Conservation (phyloP, 768 basidiomycete species). For the Auriscalpium microsporum region DNA sequence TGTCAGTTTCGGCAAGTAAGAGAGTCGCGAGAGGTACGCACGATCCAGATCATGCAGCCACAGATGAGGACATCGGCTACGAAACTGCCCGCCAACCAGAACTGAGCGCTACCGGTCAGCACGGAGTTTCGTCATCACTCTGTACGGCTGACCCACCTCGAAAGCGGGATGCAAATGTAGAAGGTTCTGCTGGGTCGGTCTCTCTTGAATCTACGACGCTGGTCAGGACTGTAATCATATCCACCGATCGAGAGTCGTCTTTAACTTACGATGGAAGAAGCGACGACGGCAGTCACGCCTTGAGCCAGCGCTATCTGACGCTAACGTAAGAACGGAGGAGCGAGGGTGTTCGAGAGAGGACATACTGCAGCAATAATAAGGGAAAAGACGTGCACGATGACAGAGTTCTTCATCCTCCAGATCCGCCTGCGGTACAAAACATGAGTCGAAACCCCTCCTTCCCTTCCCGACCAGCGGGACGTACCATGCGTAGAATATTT, state of each 20-base stretch:
- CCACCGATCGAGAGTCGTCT: background rate
- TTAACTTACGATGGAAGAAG: background rate
- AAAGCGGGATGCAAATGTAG: background rate
- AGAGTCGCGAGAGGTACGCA: conserved; percentile 5
- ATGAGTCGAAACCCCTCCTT: background rate
- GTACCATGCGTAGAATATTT: background rate
- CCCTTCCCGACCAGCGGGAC: background rate
- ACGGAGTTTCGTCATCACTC: background rate
- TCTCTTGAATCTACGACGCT: background rate
- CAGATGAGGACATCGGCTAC: conserved; percentile 21
- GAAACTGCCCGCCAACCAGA: conserved; percentile 21
- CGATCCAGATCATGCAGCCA: conserved; percentile 19
- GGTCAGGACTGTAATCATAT: too few relatives aligned
- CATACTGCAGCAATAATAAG: background rate
- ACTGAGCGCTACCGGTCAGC: conserved; percentile 1
- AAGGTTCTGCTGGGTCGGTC: background rate
- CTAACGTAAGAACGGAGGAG: too few relatives aligned
- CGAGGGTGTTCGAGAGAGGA: too few relatives aligned
- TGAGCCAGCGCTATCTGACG: background rate
- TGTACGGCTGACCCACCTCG: background rate
- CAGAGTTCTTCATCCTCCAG: background rate
- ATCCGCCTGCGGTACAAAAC: background rate
- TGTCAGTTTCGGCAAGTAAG: background rate
- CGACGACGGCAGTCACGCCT: background rate
- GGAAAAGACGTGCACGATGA: background rate